Percentiles rank a stretch among this genome's conserved stretches.
Conservation (phyloP, 2,329 filamentous ascomycete genomes). For the Fusarium goolgardi region DNA sequence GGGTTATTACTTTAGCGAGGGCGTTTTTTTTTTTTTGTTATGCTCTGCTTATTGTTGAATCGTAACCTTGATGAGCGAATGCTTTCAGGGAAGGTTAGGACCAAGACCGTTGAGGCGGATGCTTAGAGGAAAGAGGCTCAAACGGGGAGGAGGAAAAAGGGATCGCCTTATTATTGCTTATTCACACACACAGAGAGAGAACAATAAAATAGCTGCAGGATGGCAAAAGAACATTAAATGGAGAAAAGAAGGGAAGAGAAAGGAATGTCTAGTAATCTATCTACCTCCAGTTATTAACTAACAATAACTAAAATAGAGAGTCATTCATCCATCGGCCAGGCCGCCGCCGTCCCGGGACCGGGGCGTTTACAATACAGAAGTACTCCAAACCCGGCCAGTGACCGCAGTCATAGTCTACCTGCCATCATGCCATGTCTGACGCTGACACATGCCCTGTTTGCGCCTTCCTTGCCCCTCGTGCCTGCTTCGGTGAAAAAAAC, state of each 20-base stretch:
- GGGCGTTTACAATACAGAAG: conserved; percentile 5
- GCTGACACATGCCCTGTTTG: conserved; percentile 20
- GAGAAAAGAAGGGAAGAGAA: background rate
- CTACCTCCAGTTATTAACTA: background rate
- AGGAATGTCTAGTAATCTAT: background rate
- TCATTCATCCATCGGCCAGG: conserved; percentile 35
- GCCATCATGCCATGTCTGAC: conserved; percentile 21
- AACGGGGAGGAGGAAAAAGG: background rate
- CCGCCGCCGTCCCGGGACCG: conserved; percentile 31
- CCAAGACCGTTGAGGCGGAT: background rate
- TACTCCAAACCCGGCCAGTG: conserved; percentile 16
- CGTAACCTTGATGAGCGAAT: conserved; percentile 1
- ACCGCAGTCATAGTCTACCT: conserved; percentile 25
- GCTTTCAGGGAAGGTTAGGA: background rate
- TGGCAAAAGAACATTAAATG: background rate
- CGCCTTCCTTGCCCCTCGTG: conserved; percentile 23
- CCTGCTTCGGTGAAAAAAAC: conserved; percentile 12
- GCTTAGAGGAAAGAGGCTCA: background rate
- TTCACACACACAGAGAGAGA: background rate
- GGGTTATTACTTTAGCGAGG: background rate
- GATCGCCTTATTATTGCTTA: background rate
- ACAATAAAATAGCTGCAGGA: background rate
- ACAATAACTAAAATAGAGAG: background rate
- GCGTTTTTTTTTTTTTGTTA: background rate
- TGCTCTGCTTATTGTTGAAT: conserved; percentile 3